Evolutionary conservation across 2,329 filamentous ascomycete genomes (phyloP).

Genomic region (Pseudogymnoascus sp.): DNA sequence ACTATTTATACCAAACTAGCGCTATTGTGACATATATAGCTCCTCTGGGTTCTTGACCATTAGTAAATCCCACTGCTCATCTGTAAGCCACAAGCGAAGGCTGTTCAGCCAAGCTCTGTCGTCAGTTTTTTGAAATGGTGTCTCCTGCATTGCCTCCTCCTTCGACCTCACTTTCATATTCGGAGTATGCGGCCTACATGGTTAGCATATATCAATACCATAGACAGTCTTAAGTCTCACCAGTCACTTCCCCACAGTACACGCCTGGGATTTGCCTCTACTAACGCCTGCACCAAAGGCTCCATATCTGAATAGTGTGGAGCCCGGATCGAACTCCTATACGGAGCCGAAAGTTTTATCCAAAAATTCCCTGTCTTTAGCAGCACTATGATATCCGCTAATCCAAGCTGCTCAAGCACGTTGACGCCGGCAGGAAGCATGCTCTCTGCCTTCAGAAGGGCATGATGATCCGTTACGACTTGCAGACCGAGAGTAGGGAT

Average conservation of each 20-base stretch:
- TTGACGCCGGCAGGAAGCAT: slow-evolving; percentile 23
- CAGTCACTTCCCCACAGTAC: slow-evolving; percentile 33
- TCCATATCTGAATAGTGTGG: slow-evolving; percentile 27
- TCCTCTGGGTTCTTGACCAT: slow-evolving; percentile 21
- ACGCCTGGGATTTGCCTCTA: slow-evolving; percentile 27
- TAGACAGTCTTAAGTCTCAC: slow-evolving; percentile 28
- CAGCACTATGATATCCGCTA: slow-evolving; percentile 24
- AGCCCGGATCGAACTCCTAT: slow-evolving; percentile 26
- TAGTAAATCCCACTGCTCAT: slow-evolving; percentile 20
- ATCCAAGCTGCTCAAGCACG: slow-evolving; percentile 25
- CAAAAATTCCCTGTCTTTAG: slow-evolving; percentile 27
- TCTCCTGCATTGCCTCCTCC: slow-evolving; percentile 7
- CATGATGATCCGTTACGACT: slow-evolving; percentile 32
- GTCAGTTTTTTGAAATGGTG: slow-evolving; percentile 10
- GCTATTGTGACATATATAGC: slow-evolving; percentile 10
- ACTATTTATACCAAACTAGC: not conserved
- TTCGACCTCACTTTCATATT: not conserved
- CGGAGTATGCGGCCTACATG: slow-evolving; percentile 5
- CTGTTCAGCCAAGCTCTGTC: slow-evolving; percentile 11
- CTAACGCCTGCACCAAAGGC: slow-evolving; percentile 25
- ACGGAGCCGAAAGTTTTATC: slow-evolving; percentile 32
- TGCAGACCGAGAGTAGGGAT: slow-evolving; percentile 17
- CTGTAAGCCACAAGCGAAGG: slow-evolving; percentile 9
- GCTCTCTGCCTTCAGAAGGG: slow-evolving; percentile 28
- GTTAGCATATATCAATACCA: too few relatives aligned